These are phyloP conservation scores for Penicillium polonicum DNA, from an alignment of 2,329 filamentous ascomycete species.

Conservation along the genomic window DNA sequence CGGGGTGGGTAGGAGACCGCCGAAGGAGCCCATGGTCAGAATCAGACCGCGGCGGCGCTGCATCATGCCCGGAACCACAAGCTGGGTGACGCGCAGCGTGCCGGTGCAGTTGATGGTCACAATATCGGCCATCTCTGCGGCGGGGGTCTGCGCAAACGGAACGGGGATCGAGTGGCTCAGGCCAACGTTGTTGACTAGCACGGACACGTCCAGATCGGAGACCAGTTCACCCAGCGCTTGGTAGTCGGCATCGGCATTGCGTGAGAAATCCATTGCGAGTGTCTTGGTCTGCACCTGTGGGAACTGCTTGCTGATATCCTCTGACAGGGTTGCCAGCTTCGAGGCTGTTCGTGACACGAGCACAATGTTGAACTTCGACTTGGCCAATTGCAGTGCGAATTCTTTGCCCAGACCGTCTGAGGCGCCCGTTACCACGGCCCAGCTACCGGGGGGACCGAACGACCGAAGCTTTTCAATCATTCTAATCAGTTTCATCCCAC, in stretches of 20 bases:
- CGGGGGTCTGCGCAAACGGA: slow-evolving; percentile 75
- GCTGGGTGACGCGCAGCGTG: slow-evolving; percentile 82
- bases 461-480: slow-evolving; percentile 67
- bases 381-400: slow-evolving; percentile 84
- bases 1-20: slow-evolving; percentile 86
- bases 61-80: slow-evolving; percentile 80
- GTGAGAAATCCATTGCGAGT: slow-evolving; percentile 87
- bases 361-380: slow-evolving; percentile 89
- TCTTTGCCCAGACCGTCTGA: slow-evolving; percentile 97
- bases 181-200: slow-evolving; percentile 96
- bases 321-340: slow-evolving; percentile 76
- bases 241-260: slow-evolving; percentile 78
- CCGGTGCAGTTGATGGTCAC: slow-evolving; percentile 93
- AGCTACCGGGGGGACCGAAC: slow-evolving; percentile 87
- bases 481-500: slow-evolving; percentile 15
- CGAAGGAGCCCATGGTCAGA: slow-evolving; percentile 96
- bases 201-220: slow-evolving; percentile 72
- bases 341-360: slow-evolving; percentile 94
- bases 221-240: slow-evolving; percentile 67
- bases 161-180: slow-evolving; percentile 92
- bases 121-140: slow-evolving; percentile 81
- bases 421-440: slow-evolving; percentile 91
- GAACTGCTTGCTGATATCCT: slow-evolving; percentile 70
- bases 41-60: slow-evolving; percentile 83
- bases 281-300: slow-evolving; percentile 69